Conservation (phyloP, 208 protist species). For the Leishmania amazonensis region DNA sequence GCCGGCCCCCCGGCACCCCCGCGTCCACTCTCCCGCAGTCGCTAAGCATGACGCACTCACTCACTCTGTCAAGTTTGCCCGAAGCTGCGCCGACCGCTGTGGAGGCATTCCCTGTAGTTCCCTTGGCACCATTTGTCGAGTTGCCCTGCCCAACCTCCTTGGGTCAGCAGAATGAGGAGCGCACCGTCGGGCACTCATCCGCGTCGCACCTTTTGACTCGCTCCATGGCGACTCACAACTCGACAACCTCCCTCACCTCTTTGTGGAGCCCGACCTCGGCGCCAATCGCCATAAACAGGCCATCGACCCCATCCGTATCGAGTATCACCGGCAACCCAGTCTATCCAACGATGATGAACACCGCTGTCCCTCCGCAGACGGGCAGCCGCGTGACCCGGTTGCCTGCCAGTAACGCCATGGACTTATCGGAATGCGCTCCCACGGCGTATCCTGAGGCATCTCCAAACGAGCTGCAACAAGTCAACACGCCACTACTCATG, state of each 20-base stretch:
- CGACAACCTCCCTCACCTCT: not conserved
- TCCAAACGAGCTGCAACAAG: not conserved
- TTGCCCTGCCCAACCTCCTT: not conserved
- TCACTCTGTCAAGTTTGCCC: not conserved
- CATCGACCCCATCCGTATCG: not conserved
- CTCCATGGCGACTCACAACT: not conserved
- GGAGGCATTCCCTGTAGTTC: no score
- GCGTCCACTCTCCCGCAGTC: not conserved
- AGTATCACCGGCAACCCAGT: not conserved
- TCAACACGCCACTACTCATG: not conserved
- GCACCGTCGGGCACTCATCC: not conserved
- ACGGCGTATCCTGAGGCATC: not conserved
- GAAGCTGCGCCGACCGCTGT: not conserved
- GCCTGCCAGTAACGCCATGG: conserved; percentile 8
- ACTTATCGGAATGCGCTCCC: not conserved
- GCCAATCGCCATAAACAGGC: not conserved
- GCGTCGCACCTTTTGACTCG: not conserved
- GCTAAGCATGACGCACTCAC: no score
- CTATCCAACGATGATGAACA: conserved; percentile 14
- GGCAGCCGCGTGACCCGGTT: conserved; percentile 12
- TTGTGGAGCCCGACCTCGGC: conserved; percentile 3
- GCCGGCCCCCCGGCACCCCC: not conserved
- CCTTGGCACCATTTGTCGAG: not conserved
- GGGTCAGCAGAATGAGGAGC: not conserved
- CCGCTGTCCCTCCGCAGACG: conserved; percentile 8